Base-by-base conservation (phyloP, 2,329 filamentous ascomycete species). In the Fusarium robinianum region DNA sequence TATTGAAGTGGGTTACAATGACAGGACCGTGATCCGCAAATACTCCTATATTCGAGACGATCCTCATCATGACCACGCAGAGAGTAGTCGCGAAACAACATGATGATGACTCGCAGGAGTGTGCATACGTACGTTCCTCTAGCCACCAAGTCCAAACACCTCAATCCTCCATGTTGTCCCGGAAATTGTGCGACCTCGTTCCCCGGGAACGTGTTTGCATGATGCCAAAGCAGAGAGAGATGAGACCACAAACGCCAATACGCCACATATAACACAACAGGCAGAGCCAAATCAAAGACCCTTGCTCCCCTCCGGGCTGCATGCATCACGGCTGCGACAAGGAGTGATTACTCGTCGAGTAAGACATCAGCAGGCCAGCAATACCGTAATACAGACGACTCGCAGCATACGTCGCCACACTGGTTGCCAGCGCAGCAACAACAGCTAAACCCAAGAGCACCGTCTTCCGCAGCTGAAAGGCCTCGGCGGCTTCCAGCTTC, bases 401-500 rank as follows among this genome's bases (percentile, higher is more conserved):
- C 12, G 41, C 46, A 16, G 49, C 31, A 38, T 49, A 53, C 55
- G 36, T 57, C 14, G 46, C 21, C 8, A 49, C 38, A 11, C 38
- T 41, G n/a, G 41, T 35, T 4, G 27, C 48, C 6, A 53, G 41
- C 9, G 39, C 47, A 11, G 43, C 35, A n/a, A 50, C 21, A 12
- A 73, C 59, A 7, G 68, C 69, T 57, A 87, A 61, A 2, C 66
- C 69, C 4, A 75, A 60, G 16, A 85, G 66, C n/a, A 87, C 74
- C 14, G 68, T 69, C 8, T 71, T 67, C 16, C 80, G 74, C 62
- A 85, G 71, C 61, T 78, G 76, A 51, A 87, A 81, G 3, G 84
- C 84, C 58, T 87, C 82, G 3, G 72, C 73, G 11, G 83, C 73
- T 63, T 87, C 80, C 72, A 83, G 70, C 61, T 70, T 77, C 59